Evolutionary conservation across 495 filamentous ascomycete species (phyloP).

Genomic region (Tuber magnatum): DNA sequence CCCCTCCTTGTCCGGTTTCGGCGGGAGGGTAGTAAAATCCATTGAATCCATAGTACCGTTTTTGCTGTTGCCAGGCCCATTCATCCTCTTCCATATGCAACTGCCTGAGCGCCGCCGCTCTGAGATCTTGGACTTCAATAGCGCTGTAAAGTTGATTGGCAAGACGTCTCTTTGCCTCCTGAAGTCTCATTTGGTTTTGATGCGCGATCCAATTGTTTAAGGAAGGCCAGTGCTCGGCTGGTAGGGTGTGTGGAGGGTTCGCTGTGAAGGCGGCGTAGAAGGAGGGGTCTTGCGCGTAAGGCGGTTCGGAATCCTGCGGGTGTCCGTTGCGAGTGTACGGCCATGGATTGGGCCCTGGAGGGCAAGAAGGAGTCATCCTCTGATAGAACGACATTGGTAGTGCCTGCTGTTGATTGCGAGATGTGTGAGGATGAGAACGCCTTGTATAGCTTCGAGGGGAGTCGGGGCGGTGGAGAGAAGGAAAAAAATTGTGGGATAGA

Average conservation of each 20-base stretch:
- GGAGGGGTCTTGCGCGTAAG: not conserved
- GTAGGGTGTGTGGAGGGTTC: not conserved
- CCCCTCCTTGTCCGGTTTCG: not conserved
- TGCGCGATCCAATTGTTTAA: not conserved
- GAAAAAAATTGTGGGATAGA: not conserved
- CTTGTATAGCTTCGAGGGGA: not conserved
- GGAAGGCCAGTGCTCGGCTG: not conserved
- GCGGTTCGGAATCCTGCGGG: not conserved
- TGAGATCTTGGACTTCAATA: not conserved
- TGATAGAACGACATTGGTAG: not conserved
- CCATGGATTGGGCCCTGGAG: not conserved
- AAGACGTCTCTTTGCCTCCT: not conserved
- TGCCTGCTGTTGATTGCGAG: not conserved
- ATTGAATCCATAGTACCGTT: not conserved
- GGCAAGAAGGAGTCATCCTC: not conserved
- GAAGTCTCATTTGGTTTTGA: not conserved
- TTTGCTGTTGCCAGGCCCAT: not conserved
- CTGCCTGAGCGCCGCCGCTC: not conserved
- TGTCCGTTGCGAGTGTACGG: not conserved
- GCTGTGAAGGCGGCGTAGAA: not conserved
- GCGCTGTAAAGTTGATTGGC: not conserved
- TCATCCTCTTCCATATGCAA: not conserved
- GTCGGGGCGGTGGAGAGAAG: not conserved
- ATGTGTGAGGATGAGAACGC: not conserved
- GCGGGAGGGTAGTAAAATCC: not conserved